Evolutionary conservation across 2,329 filamentous ascomycete species (phyloP), one percentile per base, ranked within the genome.

Genomic region (Aspergillus carbonarius): DNA sequence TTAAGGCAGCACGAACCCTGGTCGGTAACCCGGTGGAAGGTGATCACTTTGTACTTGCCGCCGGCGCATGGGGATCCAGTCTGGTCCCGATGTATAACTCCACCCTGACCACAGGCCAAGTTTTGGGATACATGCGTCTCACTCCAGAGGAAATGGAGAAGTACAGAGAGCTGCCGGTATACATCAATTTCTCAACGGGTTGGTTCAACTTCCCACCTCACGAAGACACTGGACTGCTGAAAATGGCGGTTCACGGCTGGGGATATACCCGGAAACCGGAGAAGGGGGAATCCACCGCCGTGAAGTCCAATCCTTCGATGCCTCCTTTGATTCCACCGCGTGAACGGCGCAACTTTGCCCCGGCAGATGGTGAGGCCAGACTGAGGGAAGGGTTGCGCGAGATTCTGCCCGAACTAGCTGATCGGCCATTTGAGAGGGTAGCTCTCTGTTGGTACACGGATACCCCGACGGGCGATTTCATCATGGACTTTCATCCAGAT

Each of bases 201-300:
- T 69, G 64, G 60, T 72, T 72, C 51, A 64, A 59, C 18, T 74
- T 74, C 57, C 72, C 72, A 13, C 70, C 72, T 0, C 67, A 71
- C 17, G 57, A 58, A 10, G 68, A 66, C 13, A 66, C 65, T 9
- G 46, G 59, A 0, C 35, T 65, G 9, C 61, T 72, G n/a, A 72
- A 72, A 25, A 57, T 70, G 52, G 69, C 68, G 1, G 60, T 67
- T 4, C 69, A 72, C 53, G 69, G 69, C 1, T 71, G 60, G 63
- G 70, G 69, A 20, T 89, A 88, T 66, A 68, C 73, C 1, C 74
- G 75, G 47, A 71, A 68, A 1, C 58, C 61, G 1, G 50, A 12
- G 18, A 6, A 20, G 25, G 52, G 55, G 10, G 60, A 62, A 30
- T 23, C 35, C n/a, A 56, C 40, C 12, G 49, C 30, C 1, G 47